These are phyloP conservation scores for Coelastrella sp. DNA, from an alignment of 139 green algal genomes.

Conservation along the genomic window DNA sequence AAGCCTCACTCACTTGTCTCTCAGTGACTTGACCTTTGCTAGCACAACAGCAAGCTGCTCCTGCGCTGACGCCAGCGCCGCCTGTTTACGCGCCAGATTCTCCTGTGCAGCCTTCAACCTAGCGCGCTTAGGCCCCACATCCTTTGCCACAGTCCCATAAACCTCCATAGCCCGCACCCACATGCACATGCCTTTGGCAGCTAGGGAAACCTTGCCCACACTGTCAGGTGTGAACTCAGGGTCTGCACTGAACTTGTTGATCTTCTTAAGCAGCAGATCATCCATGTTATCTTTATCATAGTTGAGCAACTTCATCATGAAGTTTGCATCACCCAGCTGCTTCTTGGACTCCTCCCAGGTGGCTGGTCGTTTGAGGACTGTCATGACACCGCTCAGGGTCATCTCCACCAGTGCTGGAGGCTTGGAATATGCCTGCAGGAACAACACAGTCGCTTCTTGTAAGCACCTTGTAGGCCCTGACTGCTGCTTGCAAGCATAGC, in stretches of 20 bases:
- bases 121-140: slow-evolving; percentile 86
- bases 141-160: slow-evolving; percentile 85
- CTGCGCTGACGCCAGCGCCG: slow-evolving; percentile 72
- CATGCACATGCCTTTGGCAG: slow-evolving; percentile 81
- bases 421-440: slow-evolving; percentile 80
- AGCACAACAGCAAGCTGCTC: slow-evolving; percentile 80
- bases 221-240: slow-evolving; percentile 77
- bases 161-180: slow-evolving; percentile 91
- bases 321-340: slow-evolving; percentile 79
- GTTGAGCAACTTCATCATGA: slow-evolving; percentile 83
- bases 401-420: slow-evolving; percentile 88
- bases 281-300: slow-evolving; percentile 90
- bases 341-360: slow-evolving; percentile 92
- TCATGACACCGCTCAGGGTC: slow-evolving; percentile 75
- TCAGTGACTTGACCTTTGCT: slow-evolving; percentile 85
- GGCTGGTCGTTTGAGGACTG: slow-evolving; percentile 79
- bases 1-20: slow-evolving; percentile 22
- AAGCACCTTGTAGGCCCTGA: no score
- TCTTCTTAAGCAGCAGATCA: slow-evolving; percentile 87
- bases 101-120: slow-evolving; percentile 89
- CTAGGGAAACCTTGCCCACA: slow-evolving; percentile 80
- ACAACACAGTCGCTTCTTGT: neutral
- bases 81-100: slow-evolving; percentile 72
- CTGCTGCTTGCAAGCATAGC: neutral
- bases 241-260: slow-evolving; percentile 80